Evolutionary conservation across 169 alveolate species (phyloP), one percentile per base, ranked within the genome.

Genomic region (Plasmodium blacklocki): DNA sequence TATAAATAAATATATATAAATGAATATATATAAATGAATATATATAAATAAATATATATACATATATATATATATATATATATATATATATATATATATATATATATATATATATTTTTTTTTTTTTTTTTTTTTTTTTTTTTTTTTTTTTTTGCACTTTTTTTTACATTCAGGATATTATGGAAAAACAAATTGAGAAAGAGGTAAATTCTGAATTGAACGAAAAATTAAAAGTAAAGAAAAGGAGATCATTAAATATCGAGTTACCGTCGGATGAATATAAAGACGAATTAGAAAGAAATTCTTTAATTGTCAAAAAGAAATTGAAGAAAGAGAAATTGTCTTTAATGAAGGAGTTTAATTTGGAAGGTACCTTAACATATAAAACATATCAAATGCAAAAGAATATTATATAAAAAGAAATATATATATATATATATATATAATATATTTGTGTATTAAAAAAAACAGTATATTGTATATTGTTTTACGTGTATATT

Each of bases 111-210:
- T 2, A n/a, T 70, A 43, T 45, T 9, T 45, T 21, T 29, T 23
- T 14, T 3, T 54, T 50, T 12, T n/a, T 0, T 26, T 21, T 12
- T 32, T 18, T 18, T 56, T 32, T 56, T 73, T 73, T 21, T 73
- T n/a, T 73, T 72, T 52, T 19, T n/a, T 15, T 26, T 15, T 54
- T 45, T 14, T 47, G 14, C n/a, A 0, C 1, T 29, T 45, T 54
- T 60, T 18, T 59, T 9, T 19, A 6, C 23, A 3, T 45, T 2
- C 47, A 86, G 92, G 92, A 71, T n/a, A 66, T 86, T 26, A 70
- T 86, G 87, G 78, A 60, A 62, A 86, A 26, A 32, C 78, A 72
- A 50, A 72, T 86, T 8, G 92, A 86, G 43, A 32, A 54, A 58
- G 63, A 80, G 54, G 78, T 71, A 4, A 59, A 72, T 29, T 88